Evolutionary conservation across 306 rosid species (phyloP).

Genomic region (Corylus avellana): DNA sequence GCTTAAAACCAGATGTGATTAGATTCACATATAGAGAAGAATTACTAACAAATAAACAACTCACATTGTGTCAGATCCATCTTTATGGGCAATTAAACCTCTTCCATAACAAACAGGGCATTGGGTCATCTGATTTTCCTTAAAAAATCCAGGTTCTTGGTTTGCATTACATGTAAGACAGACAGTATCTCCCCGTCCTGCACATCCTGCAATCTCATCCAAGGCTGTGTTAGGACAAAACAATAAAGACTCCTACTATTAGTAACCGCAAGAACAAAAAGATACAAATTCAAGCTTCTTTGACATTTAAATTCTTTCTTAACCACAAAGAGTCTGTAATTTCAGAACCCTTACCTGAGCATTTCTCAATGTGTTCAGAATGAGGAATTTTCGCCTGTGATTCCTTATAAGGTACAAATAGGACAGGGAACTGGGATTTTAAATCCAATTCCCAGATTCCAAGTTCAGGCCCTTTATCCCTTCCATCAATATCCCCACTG

Average conservation of each 20-base stretch:
- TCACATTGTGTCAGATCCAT: conserved; percentile 92
- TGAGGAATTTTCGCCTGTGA: conserved; percentile 72
- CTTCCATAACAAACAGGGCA: conserved; percentile 87
- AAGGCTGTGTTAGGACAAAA: conserved; percentile 17
- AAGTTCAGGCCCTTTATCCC: conserved; percentile 69
- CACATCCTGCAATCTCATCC: conserved; percentile 61
- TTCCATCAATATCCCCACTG: conserved; percentile 71
- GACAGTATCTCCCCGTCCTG: conserved; percentile 62
- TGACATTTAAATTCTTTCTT: not conserved
- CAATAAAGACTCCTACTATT: not conserved
- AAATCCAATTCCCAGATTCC: conserved; percentile 94
- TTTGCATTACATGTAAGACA: conserved; percentile 67
- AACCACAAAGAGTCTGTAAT: not conserved
- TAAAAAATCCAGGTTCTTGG: conserved; percentile 80
- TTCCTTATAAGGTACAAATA: conserved; percentile 62
- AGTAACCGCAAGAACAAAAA: not conserved
- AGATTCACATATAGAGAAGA: conserved; percentile 14
- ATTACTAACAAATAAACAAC: conserved; percentile 28
- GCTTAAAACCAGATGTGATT: conserved; percentile 4
- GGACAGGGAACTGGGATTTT: conserved; percentile 82
- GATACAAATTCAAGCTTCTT: not conserved
- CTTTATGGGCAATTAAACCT: conserved; percentile 92
- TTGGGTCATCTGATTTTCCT: conserved; percentile 72
- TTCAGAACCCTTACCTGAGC: conserved; percentile 60
- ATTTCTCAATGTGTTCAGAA: conserved; percentile 77